These are phyloP conservation scores for Coemansia sp. DNA, from an alignment of 192 early-diverging fungal species.

Conservation along the genomic window DNA sequence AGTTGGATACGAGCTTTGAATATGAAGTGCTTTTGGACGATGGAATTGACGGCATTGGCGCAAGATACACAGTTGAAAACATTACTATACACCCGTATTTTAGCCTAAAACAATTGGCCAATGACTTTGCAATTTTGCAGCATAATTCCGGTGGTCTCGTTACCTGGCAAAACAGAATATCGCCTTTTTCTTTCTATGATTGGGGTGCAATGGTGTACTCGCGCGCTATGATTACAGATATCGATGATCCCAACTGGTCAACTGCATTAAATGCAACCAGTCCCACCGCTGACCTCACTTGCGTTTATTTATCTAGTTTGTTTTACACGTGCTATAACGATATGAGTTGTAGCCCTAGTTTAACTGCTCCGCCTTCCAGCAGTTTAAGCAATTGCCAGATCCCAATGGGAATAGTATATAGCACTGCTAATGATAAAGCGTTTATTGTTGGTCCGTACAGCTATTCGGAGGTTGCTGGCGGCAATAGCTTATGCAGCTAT, in stretches of 20 bases:
- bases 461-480: neutral
- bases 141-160: neutral
- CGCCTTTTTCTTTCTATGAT: neutral
- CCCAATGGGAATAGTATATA: neutral
- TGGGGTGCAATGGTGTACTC: neutral
- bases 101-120: neutral
- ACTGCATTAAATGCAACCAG: no score
- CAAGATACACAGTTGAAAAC: neutral
- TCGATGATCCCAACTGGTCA: neutral
- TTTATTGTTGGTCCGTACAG: neutral
- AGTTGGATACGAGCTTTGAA: constrained; percentile 1
- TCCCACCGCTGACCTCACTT: no score
- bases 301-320: neutral
- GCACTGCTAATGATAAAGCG: neutral
- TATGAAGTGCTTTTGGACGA: constrained; percentile 15
- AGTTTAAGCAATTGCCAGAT: neutral
- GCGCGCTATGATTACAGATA: neutral
- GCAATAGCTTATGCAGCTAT: neutral
- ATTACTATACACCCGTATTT: neutral
- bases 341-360: neutral
- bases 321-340: neutral
- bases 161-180: neutral
- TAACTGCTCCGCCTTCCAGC: neutral
- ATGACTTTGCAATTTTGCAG: constrained; percentile 11
- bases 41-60: neutral